Evolutionary conservation across 805 yeast genomes (phyloP).

Genomic region (Wickerhamomyces ciferrii): DNA sequence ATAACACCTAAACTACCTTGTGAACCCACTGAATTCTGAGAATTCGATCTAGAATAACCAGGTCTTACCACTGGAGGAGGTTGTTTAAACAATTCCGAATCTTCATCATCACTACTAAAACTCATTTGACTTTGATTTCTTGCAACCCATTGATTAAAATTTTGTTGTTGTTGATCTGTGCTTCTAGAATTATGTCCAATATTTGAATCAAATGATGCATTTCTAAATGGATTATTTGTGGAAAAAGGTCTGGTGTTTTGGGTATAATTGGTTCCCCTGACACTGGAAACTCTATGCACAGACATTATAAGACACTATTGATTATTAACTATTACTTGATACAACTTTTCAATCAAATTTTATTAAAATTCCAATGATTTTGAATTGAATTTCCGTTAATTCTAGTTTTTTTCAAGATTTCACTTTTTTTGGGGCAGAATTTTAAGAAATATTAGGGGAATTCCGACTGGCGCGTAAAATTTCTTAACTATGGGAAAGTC

Average conservation of each 20-base stretch:
- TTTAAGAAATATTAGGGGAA: no score
- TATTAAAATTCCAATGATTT: no score
- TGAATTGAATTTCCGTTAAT: no score
- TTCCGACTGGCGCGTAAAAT: no score
- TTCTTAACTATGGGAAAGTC: no score
- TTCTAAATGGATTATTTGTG: constrained; percentile 70
- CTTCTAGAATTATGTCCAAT: constrained; percentile 7
- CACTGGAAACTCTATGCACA: background rate
- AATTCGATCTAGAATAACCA: constrained; percentile 9
- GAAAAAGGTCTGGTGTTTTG: constrained; percentile 39
- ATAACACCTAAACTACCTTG: background rate
- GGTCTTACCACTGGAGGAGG: constrained; percentile 20
- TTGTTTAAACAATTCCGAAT: constrained; percentile 15
- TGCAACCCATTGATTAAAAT: constrained; percentile 58
- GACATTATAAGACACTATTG: background rate
- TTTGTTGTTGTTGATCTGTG: constrained; percentile 23
- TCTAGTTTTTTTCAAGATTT: no score
- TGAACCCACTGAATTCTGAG: constrained; percentile 6
- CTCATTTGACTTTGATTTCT: constrained; percentile 33
- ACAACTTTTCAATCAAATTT: no score
- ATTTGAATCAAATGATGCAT: constrained; percentile 28
- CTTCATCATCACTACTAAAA: constrained; percentile 38
- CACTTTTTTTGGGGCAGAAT: no score
- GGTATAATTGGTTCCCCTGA: background rate
- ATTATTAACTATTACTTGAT: no score